A percentile compares a stretch with the other conserved stretches of the same genome.
Conservation (phyloP, 192 early-diverging fungal species). For the Entomortierella parvispora region DNA sequence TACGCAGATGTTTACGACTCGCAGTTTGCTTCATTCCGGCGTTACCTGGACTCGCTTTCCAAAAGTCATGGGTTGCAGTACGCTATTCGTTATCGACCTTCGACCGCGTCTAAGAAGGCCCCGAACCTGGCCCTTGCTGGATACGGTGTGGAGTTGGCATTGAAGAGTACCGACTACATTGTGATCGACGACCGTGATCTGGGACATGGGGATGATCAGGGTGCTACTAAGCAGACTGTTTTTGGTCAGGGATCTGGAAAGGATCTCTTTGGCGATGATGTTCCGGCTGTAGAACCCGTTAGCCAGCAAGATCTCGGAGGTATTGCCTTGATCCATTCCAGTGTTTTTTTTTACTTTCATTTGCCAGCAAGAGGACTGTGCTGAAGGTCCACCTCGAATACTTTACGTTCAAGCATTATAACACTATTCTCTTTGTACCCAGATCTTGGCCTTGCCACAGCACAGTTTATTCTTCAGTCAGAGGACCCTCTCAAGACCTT, state of each 20-base stretch:
- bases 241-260: conserved; percentile 13
- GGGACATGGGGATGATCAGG: conserved; percentile 42
- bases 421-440: neutral
- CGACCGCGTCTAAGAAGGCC: neutral
- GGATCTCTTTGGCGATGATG: conserved; percentile 57
- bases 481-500: conserved; percentile 72
- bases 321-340: too few relatives aligned
- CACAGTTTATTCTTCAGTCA: conserved; percentile 74
- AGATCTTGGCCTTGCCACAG: conserved; percentile 75
- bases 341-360: neutral
- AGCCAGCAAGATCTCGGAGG: conserved; percentile 62
- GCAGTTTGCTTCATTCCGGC: conserved; percentile 69
- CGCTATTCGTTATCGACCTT: conserved; percentile 79
- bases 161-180: conserved; percentile 98
- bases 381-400: too few relatives aligned
- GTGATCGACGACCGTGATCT: conserved; percentile 92
- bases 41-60: conserved; percentile 59
- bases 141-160: conserved; percentile 91
- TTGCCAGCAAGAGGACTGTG: neutral
- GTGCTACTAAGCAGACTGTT: conserved; percentile 20
- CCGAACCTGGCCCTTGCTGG: conserved; percentile 73
- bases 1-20: conserved; percentile 79
- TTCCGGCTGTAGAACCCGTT: conserved; percentile 60
- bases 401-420: too few relatives aligned
- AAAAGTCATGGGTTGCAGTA: conserved; percentile 63